phyloP scores from a whole-genome alignment of 164 flowering plant species.

The Aristolochia fimbriata region DNA sequence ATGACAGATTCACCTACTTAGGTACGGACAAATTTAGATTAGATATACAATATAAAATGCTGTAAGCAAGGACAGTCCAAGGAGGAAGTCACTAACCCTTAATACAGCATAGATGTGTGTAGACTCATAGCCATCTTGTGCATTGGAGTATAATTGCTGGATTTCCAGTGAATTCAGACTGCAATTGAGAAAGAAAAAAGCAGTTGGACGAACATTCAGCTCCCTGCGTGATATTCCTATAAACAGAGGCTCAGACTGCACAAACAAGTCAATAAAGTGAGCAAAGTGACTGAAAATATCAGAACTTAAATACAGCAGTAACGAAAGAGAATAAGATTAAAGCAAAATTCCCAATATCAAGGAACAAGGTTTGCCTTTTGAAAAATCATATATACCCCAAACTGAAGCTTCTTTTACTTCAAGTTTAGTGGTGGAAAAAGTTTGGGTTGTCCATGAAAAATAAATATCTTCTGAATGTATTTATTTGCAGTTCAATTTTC shows the following conservation, averaged over 20 bases:
- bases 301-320: no score
- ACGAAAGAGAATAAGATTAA: no score
- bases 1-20: background rate
- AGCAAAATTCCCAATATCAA: no score
- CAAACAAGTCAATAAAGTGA: conserved; percentile 2
- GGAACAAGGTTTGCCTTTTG: no score
- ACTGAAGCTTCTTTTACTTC: no score
- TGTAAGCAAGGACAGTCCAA: background rate
- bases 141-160: conserved; percentile 52
- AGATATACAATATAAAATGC: background rate
- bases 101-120: conserved; percentile 61
- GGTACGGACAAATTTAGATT: background rate
- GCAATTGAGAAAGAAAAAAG: conserved; percentile 83
- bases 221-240: conserved; percentile 77
- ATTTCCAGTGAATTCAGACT: conserved; percentile 57
- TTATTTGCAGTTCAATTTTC: no score
- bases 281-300: no score
- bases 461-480: no score
- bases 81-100: conserved; percentile 32
- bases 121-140: conserved; percentile 89
- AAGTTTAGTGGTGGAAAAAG: no score
- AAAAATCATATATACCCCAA: no score
- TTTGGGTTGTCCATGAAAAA: no score
- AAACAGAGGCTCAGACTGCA: conserved; percentile 59
- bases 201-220: conserved; percentile 83